Evolutionary conservation across 2,329 filamentous ascomycete genomes (phyloP).

Genomic region (Neopestalotiopsis sp.): DNA sequence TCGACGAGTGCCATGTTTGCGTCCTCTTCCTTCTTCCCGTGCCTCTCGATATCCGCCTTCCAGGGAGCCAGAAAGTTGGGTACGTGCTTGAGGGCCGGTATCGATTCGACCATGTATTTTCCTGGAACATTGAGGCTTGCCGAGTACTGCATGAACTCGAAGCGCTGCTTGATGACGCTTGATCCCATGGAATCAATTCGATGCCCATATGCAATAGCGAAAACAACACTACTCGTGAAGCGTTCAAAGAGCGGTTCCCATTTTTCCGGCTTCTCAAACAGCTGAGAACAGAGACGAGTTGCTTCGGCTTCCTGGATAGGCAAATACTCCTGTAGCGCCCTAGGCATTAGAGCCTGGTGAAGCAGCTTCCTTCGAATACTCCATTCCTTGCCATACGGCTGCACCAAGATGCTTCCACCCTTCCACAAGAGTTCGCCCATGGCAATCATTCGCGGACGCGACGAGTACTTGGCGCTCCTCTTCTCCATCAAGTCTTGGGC

Average conservation of each 20-base stretch:
- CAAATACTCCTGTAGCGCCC: constrained; percentile 3
- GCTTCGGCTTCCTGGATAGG: constrained; percentile 14
- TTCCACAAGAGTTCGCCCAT: constrained; percentile 14
- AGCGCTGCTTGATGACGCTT: constrained; percentile 11
- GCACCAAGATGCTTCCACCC: not conserved
- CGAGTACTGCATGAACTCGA: constrained; percentile 12
- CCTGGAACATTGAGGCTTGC: constrained; percentile 11
- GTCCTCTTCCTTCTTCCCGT: not conserved
- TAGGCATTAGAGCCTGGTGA: constrained; percentile 12
- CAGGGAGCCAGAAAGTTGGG: constrained; percentile 8
- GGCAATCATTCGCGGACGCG: constrained; percentile 14
- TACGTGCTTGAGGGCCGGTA: constrained; percentile 8
- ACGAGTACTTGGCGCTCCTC: constrained; percentile 9
- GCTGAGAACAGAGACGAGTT: not conserved
- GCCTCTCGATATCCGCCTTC: constrained; percentile 5
- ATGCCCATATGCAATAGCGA: constrained; percentile 6
- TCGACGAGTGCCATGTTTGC: constrained; percentile 12
- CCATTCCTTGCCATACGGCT: constrained; percentile 6
- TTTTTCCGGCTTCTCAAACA: not conserved
- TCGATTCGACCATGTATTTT: constrained; percentile 13
- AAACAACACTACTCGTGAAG: constrained; percentile 12
- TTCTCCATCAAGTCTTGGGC: constrained; percentile 15
- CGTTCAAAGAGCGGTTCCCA: constrained; percentile 9
- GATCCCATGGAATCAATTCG: constrained; percentile 12
- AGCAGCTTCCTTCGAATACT: constrained; percentile 8